phyloP scores from a whole-genome alignment of 306 rosid genomes.

The Quercus robur region DNA sequence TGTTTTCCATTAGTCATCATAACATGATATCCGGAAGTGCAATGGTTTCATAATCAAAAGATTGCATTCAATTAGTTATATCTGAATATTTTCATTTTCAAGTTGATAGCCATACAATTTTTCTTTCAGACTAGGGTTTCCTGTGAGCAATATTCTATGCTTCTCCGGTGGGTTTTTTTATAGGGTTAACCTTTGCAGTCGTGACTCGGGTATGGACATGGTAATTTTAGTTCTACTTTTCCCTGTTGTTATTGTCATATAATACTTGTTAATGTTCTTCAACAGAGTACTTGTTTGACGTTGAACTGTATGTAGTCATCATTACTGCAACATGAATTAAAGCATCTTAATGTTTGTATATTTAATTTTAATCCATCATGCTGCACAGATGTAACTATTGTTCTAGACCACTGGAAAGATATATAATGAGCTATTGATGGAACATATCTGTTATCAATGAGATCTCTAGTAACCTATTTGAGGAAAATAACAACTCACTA shows the following conservation, averaged over 20 bases:
- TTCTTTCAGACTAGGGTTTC: conserved; percentile 9
- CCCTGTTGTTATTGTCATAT: conserved; percentile 7
- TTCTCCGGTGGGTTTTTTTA: conserved; percentile 18
- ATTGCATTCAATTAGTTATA: background rate
- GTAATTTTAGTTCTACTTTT: conserved; percentile 10
- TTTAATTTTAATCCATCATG: background rate
- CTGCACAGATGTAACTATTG: background rate
- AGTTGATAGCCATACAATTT: background rate
- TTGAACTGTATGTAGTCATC: background rate
- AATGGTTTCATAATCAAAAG: background rate
- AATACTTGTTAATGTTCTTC: background rate
- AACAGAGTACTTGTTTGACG: background rate
- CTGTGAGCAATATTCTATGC: conserved; percentile 22
- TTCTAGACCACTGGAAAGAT: background rate
- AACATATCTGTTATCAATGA: background rate
- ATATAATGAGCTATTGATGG: conserved; percentile 3
- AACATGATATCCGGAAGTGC: background rate
- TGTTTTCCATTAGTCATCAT: background rate
- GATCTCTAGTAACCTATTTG: conserved; percentile 1
- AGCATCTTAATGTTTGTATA: background rate
- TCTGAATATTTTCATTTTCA: background rate
- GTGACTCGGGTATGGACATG: conserved; percentile 65
- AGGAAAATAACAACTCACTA: background rate
- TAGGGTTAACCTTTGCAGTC: conserved; percentile 94
- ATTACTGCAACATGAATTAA: background rate